Evolutionary conservation across 805 yeast species (phyloP), one percentile per base, ranked within the genome.

Genomic region (Lachancea quebecensis): DNA sequence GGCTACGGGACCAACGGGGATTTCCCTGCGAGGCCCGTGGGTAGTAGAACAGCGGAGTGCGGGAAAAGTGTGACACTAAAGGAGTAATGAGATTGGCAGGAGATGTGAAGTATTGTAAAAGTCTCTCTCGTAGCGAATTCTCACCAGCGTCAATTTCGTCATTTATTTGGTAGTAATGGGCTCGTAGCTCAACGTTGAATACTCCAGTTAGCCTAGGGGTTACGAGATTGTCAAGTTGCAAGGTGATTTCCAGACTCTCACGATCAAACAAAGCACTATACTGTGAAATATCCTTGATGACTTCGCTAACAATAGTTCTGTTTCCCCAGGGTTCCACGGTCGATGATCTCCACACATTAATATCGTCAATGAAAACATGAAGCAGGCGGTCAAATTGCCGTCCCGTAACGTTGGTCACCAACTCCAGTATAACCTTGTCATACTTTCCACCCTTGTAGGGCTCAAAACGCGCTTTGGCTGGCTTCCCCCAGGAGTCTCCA

Each of bases 311-410:
- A 9, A 75, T 73, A 2, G 65, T 53, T 11, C 56, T 58, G 65
- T 73, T 55, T 46, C 75, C 74, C 31, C 48, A 46, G 1, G 95
- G 95, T 63, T 87, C 95, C 12, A 85, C 79, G 2, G 95, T 88
- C 2, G 91, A 82, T 1, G 87, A 80, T 63, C 95, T 75, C 95
- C 95, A 87, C 34, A 87, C 67, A 50, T 85, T 85, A 12, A 73
- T 69, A 29, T 81, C 85, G 46, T 72, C 71, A 29, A 84, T 62
- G 53, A 74, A 81, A 38, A 85, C 68, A 59, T 82, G 82, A 14
- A 80, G 80, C 51, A 82, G 64, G 48, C 88, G 65, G 56, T 82
- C 87, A 52, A 77, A 80, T 57, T 82, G 88, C 11, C 77, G 72
- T 7, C 85, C 85, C 34, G 63, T 66, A 6, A 76, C 78, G 11